Evolutionary conservation across 352 stramenopile species (phyloP), one percentile per base, ranked within the genome.

Genomic region (Plasmopara viticola): DNA sequence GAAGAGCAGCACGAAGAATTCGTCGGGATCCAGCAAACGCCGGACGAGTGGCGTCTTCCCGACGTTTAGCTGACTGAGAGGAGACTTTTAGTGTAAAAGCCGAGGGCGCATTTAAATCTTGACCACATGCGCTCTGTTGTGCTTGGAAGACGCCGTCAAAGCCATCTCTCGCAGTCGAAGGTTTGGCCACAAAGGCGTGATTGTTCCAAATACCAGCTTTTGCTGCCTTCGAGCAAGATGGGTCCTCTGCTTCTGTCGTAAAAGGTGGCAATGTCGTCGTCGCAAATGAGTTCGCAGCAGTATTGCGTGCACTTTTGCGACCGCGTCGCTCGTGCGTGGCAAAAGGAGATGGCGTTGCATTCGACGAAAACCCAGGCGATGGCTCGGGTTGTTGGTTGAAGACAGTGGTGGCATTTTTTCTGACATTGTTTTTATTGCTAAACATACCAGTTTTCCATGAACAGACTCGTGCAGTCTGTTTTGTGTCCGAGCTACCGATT

Each of bases 221-320:
- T 30, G 15, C 33, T 44, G 18, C 12, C 2, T 41, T 41, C 12
- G 37, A 41, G 6, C 7, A 15, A 17, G 37, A 15, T 12, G 2
- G 31, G 10, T 35, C 31, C 10, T 35, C 31, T 35, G 6, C 10
- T 35, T 2, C 10, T 12, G 10, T 8, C 10, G 31, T 35, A 35
- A 35, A 35, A 2, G 31, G 31, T 8, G 64, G 56, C 44, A 75
- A 86, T 5, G 70, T 62, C 9, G 64, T 68, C 7, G 50, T 81
- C 44, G 65, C 71, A 46, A 82, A 81, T 7, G 63, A 72, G 60
- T 87, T 65, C 9, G 66, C 72, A 2, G 68, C 61, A 10, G 70
- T 53, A 20, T 49, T 72, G n/a, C 56, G 53, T 30, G 67, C 53
- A 39, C 67, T 74, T 44, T 72, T 68, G 43, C 47, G 59, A 20